Base-by-base conservation (phyloP, 2,329 filamentous ascomycete species). In the Plenodomus tracheiphilus region DNA sequence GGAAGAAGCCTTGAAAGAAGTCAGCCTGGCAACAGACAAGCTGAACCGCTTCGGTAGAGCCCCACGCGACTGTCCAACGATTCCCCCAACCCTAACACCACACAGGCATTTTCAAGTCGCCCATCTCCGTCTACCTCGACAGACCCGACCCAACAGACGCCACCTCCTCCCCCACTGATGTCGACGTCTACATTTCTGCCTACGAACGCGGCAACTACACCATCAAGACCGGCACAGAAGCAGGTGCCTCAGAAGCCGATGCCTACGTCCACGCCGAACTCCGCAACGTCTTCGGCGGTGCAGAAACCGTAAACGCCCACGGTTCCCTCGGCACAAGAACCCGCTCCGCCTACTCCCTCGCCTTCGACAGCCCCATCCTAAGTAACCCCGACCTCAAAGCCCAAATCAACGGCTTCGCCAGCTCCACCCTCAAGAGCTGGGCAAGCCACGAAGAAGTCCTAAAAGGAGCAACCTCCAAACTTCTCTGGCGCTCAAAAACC, bases 261-360 rank as follows among this genome's bases (percentile, higher is more conserved):
- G 93, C 92, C 3, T 97, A 96, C 68, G 87, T 89, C 58, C 93
- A 94, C 59, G 81, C 91, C 38, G 81, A 93, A 43, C 86, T 91
- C 79, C 86, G 94, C 60, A 99, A 99, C 74, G 82, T 99, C 51
- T 90, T 99, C 69, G 94, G 94, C 43, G 94, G 94, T 34, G 94
- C 92, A 19, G 94, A 99, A 77, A 88, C 88, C 47, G 76, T 99
- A 54, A 90, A 89, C 43, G 77, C 96, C 51, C 93, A 96, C 65
- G 92, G 90, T 41, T 92, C 91, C 25, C 78, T 92, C 19, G 94
- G 94, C 48, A 97, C 93, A 6, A 84, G 94, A 38, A 97, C 94
- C 21, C 82, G 91, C 40, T 96, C 91, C 2, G 89, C 93, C 20
- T 97, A 97, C 75, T 92, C 90, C 56, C 90, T 90, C 46, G 86